Conservation (phyloP, 2,329 filamentous ascomycete genomes). For the Neonectria neomacrospora region DNA sequence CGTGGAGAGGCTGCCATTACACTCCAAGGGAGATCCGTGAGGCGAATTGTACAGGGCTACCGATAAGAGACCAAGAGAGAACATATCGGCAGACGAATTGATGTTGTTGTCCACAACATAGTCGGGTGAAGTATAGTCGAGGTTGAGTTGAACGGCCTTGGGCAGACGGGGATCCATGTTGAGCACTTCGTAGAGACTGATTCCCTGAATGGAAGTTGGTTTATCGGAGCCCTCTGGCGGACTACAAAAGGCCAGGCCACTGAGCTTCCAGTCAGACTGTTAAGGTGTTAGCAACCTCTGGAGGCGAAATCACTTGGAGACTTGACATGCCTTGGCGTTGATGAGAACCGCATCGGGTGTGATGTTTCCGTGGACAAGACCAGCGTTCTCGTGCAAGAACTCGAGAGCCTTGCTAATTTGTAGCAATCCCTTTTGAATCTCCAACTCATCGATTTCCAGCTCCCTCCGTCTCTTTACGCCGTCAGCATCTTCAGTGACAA, state of each 20-base stretch:
- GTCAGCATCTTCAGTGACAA: conserved; percentile 82
- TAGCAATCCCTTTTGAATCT: conserved; percentile 95
- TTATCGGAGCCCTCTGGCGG: conserved; percentile 81
- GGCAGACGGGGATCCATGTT: conserved; percentile 89
- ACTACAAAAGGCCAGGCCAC: conserved; percentile 89
- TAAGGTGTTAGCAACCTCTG: conserved; percentile 44
- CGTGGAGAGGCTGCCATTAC: conserved; percentile 80
- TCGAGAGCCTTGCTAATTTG: conserved; percentile 95
- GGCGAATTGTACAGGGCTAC: conserved; percentile 95
- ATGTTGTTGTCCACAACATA: conserved; percentile 93
- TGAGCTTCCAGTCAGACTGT: conserved; percentile 97
- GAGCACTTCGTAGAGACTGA: conserved; percentile 84
- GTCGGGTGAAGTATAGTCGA: conserved; percentile 95
- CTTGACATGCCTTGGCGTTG: conserved; percentile 80
- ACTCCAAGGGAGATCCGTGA: conserved; percentile 85
- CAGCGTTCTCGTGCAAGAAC: conserved; percentile 94
- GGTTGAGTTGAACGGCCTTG: conserved; percentile 82
- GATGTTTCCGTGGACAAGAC: conserved; percentile 91
- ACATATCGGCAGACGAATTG: conserved; percentile 87
- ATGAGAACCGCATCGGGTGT: conserved; percentile 94
- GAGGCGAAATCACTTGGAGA: background rate
- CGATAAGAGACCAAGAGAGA: conserved; percentile 89
- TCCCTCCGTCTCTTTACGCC: conserved; percentile 79
- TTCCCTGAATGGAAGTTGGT: conserved; percentile 79
- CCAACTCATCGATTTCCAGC: conserved; percentile 93